Evolutionary conservation across 768 basidiomycete genomes (phyloP).

Genomic region (Porpolomopsis calyptriformis): DNA sequence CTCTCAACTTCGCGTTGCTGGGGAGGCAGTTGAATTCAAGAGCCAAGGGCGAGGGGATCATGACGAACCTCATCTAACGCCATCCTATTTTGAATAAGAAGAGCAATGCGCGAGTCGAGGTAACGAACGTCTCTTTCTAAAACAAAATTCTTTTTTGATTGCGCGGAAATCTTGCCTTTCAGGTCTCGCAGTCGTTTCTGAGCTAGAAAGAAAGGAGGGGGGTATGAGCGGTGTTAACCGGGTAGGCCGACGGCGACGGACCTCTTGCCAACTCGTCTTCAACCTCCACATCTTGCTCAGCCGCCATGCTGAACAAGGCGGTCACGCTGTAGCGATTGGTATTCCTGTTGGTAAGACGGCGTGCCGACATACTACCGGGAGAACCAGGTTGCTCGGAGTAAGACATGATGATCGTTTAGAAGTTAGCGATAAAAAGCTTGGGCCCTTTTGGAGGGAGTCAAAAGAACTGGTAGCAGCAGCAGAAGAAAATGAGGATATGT

Average conservation of each 20-base stretch:
- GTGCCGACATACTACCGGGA: constrained; percentile 54
- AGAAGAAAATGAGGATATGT: constrained; percentile 8
- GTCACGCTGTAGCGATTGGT: constrained; percentile 96
- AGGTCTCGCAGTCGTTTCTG: constrained; percentile 95
- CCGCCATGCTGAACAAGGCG: constrained; percentile 93
- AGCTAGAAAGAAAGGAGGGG: constrained; percentile 36
- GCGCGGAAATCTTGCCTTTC: constrained; percentile 93
- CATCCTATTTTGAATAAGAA: constrained; percentile 98
- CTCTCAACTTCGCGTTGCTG: constrained; percentile 93
- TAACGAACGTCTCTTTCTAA: constrained; percentile 97
- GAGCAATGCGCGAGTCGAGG: constrained; percentile 91
- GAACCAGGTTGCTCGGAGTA: constrained; percentile 52
- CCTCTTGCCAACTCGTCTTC: constrained; percentile 95
- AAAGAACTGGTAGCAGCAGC: constrained; percentile 15
- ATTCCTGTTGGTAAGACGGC: constrained; percentile 81
- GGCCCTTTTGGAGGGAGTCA: constrained; percentile 13
- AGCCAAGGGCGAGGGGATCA: background rate
- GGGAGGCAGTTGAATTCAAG: constrained; percentile 10
- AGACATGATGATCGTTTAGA: constrained; percentile 40
- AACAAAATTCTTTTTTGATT: constrained; percentile 99
- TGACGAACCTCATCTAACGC: constrained; percentile 78
- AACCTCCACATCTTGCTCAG: constrained; percentile 96
- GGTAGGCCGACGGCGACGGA: constrained; percentile 25
- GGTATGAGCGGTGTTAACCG: constrained; percentile 6
- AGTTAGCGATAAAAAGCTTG: constrained; percentile 14